phyloP scores from a whole-genome alignment of 73 alveolate genomes.

The Tetrahymena elliotti region DNA sequence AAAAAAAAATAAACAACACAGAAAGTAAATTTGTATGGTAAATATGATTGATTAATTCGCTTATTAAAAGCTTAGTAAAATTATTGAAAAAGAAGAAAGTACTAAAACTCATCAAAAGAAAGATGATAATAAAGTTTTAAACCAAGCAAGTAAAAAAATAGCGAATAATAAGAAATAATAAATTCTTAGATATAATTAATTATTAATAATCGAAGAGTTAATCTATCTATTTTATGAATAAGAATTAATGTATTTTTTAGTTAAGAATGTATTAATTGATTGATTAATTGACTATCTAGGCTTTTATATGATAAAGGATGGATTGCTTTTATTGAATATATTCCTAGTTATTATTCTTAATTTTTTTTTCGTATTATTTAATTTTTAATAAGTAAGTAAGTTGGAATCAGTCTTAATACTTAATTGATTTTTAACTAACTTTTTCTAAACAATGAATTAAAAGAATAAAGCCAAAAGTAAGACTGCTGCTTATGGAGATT shows the following conservation, averaged over 20 bases:
- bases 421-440: neutral
- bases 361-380: neutral
- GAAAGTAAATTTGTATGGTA: neutral
- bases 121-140: neutral
- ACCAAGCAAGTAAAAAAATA: too few relatives aligned
- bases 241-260: too few relatives aligned
- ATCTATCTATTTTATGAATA: too few relatives aligned
- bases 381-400: neutral
- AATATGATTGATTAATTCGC: neutral
- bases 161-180: too few relatives aligned
- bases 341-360: neutral
- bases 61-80: neutral
- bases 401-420: neutral
- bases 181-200: too few relatives aligned
- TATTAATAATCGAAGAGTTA: too few relatives aligned
- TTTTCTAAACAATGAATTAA: neutral
- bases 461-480: neutral
- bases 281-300: too few relatives aligned
- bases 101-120: neutral
- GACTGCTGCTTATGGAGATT: neutral
- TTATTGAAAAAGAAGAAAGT: neutral
- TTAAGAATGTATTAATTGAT: too few relatives aligned
- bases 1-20: neutral
- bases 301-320: too few relatives aligned
- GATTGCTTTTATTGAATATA: too few relatives aligned